A percentile compares a stretch with the other conserved stretches of the same genome.
Conservation (phyloP, 139 green algal genomes). For the Auxenochlorella protothecoides region DNA sequence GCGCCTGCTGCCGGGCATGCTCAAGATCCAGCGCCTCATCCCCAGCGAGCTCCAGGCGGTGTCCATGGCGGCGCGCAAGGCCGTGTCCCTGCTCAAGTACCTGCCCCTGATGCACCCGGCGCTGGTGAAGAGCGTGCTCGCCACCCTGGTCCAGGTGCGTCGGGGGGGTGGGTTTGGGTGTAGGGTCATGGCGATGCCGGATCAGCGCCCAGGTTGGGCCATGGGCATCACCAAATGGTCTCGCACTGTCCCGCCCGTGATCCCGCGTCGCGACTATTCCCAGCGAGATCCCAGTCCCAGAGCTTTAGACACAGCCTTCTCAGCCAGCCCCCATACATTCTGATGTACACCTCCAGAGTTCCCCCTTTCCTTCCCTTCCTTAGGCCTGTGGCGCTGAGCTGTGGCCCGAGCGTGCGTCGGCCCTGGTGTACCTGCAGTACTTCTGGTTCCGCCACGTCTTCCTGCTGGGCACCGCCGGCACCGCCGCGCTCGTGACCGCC, state of each 20-base stretch:
- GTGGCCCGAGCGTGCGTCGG: conserved; percentile 61
- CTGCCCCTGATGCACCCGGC: conserved; percentile 20
- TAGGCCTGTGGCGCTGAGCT: conserved; percentile 19
- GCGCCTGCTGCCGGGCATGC: conserved; percentile 47
- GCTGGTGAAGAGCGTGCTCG: conserved; percentile 17
- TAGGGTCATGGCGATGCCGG: background rate
- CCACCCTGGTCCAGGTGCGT: conserved; percentile 15
- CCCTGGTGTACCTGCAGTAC: conserved; percentile 54
- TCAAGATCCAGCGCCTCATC: conserved; percentile 53
- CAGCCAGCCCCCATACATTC: background rate
- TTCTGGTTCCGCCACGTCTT: conserved; percentile 75
- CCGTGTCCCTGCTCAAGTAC: conserved; percentile 58
- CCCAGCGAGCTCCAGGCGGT: conserved; percentile 61
- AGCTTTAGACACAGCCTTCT: background rate
- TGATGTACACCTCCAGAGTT: background rate
- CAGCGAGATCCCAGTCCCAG: background rate
- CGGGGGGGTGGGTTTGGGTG: background rate
- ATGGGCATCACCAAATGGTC: no score
- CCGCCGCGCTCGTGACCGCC: conserved; percentile 8
- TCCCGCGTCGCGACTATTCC: background rate
- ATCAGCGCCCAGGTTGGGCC: background rate
- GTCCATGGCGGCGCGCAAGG: conserved; percentile 30
- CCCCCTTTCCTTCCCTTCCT: background rate
- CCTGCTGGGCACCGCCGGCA: conserved; percentile 33
- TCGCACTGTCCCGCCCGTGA: no score